A percentile compares a stretch with the other conserved stretches of the same genome.
Evolutionary conservation across 2,329 filamentous ascomycete genomes (phyloP).

Genomic region (Microdochium nivale): DNA sequence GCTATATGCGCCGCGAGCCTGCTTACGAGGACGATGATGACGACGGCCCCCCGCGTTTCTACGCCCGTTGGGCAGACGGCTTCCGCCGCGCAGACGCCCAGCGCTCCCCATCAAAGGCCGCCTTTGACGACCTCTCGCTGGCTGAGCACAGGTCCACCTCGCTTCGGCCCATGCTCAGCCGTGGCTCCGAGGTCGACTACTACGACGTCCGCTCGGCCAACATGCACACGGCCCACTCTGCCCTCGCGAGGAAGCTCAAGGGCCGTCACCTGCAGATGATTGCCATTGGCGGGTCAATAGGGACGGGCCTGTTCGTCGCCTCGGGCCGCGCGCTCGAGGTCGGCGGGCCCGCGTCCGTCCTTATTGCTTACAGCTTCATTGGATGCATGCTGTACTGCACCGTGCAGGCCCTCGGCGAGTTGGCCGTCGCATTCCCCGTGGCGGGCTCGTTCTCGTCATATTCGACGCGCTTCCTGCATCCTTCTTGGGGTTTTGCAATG

Average conservation of each 20-base stretch:
- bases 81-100: conserved; percentile 53
- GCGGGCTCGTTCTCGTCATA: conserved; percentile 89
- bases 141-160: conserved; percentile 1
- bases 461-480: conserved; percentile 85
- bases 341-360: conserved; percentile 69
- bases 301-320: conserved; percentile 82
- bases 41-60: conserved; percentile 17
- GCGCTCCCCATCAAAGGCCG: conserved; percentile 36
- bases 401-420: conserved; percentile 82
- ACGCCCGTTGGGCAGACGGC: conserved; percentile 45
- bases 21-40: conserved; percentile 30
- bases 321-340: conserved; percentile 62
- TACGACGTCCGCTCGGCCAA: conserved; percentile 51
- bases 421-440: conserved; percentile 84
- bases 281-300: conserved; percentile 87
- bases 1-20: conserved; percentile 41
- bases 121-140: conserved; percentile 19
- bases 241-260: conserved; percentile 70
- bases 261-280: conserved; percentile 93
- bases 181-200: conserved; percentile 29
- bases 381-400: conserved; percentile 88
- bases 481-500: conserved; percentile 92
- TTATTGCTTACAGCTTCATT: conserved; percentile 72
- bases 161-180: conserved; percentile 16
- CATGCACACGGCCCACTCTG: conserved; percentile 67